Conservation (phyloP, 2,329 filamentous ascomycete species). For the Stagonosporopsis rhizophila region DNA sequence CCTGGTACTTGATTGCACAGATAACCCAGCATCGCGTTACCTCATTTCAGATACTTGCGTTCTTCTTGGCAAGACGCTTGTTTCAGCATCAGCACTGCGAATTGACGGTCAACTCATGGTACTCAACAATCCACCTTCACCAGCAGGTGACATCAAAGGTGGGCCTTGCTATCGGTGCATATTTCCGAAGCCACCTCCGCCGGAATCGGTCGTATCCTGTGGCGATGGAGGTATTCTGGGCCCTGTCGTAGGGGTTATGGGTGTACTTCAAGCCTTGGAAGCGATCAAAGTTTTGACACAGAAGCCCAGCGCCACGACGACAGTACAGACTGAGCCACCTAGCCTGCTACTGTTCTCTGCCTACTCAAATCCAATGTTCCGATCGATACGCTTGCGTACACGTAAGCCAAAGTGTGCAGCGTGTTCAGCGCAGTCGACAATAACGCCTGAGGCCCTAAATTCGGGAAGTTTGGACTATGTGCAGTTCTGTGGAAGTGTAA, state of each 20-base stretch:
- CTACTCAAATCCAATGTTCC: constrained; percentile 65
- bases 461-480: constrained; percentile 80
- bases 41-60: constrained; percentile 91
- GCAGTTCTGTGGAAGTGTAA: constrained; percentile 77
- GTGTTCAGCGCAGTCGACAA: constrained; percentile 69
- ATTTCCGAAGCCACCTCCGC: constrained; percentile 85
- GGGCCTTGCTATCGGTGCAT: constrained; percentile 94
- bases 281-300: constrained; percentile 79
- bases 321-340: constrained; percentile 39
- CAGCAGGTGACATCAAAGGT: constrained; percentile 63
- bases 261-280: constrained; percentile 88
- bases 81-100: constrained; percentile 88
- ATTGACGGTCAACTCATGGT: constrained; percentile 90
- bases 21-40: constrained; percentile 90
- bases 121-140: constrained; percentile 77
- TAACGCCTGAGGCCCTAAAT: constrained; percentile 69
- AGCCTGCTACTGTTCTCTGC: constrained; percentile 63
- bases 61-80: constrained; percentile 76
- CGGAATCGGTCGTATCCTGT: constrained; percentile 82
- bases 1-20: constrained; percentile 90
- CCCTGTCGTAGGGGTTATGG: constrained; percentile 92
- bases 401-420: constrained; percentile 75
- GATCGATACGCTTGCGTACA: constrained; percentile 75
- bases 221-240: constrained; percentile 93
- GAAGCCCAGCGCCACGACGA: constrained; percentile 23